Evolutionary conservation across 2,329 filamentous ascomycete genomes (phyloP).

Genomic region (Epichloe scottii): DNA sequence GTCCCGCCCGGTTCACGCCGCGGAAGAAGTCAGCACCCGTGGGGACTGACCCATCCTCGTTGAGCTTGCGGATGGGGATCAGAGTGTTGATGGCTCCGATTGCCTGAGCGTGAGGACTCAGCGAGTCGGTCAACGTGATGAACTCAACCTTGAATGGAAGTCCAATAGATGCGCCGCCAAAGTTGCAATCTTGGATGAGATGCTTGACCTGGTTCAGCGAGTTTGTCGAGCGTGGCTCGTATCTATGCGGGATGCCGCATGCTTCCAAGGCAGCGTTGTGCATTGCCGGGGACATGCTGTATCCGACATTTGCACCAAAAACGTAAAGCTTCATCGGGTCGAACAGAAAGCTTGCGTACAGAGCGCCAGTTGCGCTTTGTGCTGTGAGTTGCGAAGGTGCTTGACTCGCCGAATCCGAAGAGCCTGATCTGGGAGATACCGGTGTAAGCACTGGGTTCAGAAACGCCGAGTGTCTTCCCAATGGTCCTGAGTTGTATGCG

Average conservation of each 20-base stretch:
- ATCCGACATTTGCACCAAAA: constrained; percentile 58
- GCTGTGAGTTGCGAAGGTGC: constrained; percentile 37
- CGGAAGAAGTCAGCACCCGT: constrained; percentile 38
- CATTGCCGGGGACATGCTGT: constrained; percentile 67
- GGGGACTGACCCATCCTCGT: constrained; percentile 43
- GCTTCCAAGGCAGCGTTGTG: constrained; percentile 57
- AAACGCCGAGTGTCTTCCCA: constrained; percentile 51
- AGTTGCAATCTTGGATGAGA: constrained; percentile 51
- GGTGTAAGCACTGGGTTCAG: constrained; percentile 53
- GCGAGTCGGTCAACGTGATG: constrained; percentile 53
- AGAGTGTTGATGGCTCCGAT: constrained; percentile 70
- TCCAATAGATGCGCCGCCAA: constrained; percentile 60
- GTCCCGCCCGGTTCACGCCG: constrained; percentile 48
- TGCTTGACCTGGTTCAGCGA: constrained; percentile 51
- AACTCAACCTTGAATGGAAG: constrained; percentile 66
- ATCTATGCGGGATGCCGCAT: constrained; percentile 57
- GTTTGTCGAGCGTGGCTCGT: constrained; percentile 49
- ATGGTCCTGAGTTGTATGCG: constrained; percentile 50
- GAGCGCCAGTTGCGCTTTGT: constrained; percentile 48
- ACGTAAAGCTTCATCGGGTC: constrained; percentile 63
- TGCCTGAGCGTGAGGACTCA: constrained; percentile 59
- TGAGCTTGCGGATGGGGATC: constrained; percentile 52
- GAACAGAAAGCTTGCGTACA: constrained; percentile 54
- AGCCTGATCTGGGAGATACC: constrained; percentile 34
- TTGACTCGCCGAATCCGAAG: constrained; percentile 6